Evolutionary conservation across 2,329 filamentous ascomycete genomes (phyloP), one percentile per base, ranked within the genome.

Genomic region (Cordyceps fumosorosea): DNA sequence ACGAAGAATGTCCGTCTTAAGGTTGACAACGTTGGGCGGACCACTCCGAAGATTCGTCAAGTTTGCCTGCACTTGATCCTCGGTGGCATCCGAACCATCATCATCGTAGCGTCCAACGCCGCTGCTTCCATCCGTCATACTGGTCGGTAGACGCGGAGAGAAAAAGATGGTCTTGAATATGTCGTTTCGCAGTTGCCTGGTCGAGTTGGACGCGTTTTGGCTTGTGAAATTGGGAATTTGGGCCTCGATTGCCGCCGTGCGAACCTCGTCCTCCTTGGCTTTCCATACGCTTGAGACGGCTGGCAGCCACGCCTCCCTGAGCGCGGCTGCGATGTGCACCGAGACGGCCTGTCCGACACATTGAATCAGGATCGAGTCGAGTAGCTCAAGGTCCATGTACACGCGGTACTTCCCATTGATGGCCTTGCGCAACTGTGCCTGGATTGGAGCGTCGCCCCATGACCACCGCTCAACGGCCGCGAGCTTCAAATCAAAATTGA

Each of bases 371-470:
- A 80, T 71, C 1, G 76, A 73, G 58, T 78, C 74, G 11, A 78
- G 70, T 3, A 77, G 69, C 64, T 87, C 84, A 57, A 79, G 76
- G 58, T 79, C 75, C 75, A 84, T 83, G 67, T 79, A 84, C 29
- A 85, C 80, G 2, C 83, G 76, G 67, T 86, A 87, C 54, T 77
- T 73, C 66, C 77, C 77, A 67, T 74, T 78, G 24, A 78, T 62
- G 5, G 61, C 70, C 32, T 77, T 72, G n/a, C 76, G 72, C 26
- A 77, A 73, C 68, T 75, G 71, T 48, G 74, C 67, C 10, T 77
- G 66, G 7, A 72, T 65, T n/a, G 75, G 66, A 2, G 69, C 70
- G 4, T 66, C 64, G 14, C 71, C 71, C 77, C 77, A 80, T 0
- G 69, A 62, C 77, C 78, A 80, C 7, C 66, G 67, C 11, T 72